Evolutionary conservation across 140 eudicot genomes (phyloP).

Genomic region (Senecio squalidus): DNA sequence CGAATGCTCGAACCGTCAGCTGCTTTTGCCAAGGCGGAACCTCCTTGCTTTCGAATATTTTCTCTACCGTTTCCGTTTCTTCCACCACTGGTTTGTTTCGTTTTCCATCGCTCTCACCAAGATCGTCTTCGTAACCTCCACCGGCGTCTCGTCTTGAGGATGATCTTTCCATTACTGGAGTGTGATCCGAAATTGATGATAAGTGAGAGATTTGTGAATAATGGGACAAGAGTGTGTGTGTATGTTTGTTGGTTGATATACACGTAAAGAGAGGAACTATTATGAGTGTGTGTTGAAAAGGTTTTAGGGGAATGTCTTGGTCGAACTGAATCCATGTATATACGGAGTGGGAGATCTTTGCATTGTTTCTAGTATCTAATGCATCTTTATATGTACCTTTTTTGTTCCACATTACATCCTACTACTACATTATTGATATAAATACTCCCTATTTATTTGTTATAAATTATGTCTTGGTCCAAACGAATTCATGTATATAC

Average conservation of each 20-base stretch:
- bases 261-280: constrained; percentile 2
- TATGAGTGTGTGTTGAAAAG: constrained; percentile 13
- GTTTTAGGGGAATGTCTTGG: constrained; percentile 17
- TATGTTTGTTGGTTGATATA: neutral
- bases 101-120: constrained; percentile 29
- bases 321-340: constrained; percentile 14
- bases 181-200: neutral
- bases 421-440: no score
- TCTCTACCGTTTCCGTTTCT: constrained; percentile 48
- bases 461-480: no score
- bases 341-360: constrained; percentile 27
- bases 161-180: constrained; percentile 26
- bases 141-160: constrained; percentile 24
- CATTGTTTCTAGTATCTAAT: constrained; percentile 4
- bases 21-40: constrained; percentile 87
- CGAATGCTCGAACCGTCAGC: constrained; percentile 78
- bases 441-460: no score
- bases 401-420: neutral
- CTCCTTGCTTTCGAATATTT: constrained; percentile 61
- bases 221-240: neutral
- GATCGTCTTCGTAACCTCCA: neutral
- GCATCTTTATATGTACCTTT: constrained; percentile 18
- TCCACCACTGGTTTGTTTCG: constrained; percentile 10
- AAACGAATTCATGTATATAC: no score
- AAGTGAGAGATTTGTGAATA: neutral